phyloP scores from a whole-genome alignment of 192 early-diverging fungal species.

The Backusella tarrabulga region DNA sequence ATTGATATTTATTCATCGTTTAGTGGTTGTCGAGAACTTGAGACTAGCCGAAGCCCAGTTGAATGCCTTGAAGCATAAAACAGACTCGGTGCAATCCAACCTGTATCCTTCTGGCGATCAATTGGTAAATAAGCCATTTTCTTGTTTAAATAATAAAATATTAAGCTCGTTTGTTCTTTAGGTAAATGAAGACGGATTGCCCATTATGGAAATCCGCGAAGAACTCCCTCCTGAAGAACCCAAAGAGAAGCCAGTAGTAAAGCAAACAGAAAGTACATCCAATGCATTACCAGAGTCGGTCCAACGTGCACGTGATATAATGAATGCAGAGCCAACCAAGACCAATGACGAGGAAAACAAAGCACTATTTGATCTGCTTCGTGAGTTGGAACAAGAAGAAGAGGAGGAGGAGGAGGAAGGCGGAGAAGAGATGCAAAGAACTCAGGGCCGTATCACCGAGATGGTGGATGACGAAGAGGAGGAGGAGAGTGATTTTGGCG shows the following conservation, averaged over 20 bases:
- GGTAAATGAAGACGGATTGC: slow-evolving; percentile 77
- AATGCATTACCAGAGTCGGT: not conserved
- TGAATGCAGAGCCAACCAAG: not conserved
- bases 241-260: not conserved
- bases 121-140: not conserved
- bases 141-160: no score
- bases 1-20: not conserved
- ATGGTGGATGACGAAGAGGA: slow-evolving; percentile 38
- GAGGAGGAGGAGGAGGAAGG: slow-evolving; percentile 48
- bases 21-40: slow-evolving; percentile 50
- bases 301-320: slow-evolving; percentile 14
- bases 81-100: not conserved
- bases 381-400: slow-evolving; percentile 69
- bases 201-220: slow-evolving; percentile 76
- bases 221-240: slow-evolving; percentile 25
- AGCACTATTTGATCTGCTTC: slow-evolving; percentile 53
- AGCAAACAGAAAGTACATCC: not conserved
- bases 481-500: slow-evolving; percentile 36
- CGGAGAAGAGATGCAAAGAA: slow-evolving; percentile 36
- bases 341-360: slow-evolving; percentile 58
- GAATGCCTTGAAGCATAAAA: slow-evolving; percentile 36
- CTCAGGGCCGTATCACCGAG: slow-evolving; percentile 22
- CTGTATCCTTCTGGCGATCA: slow-evolving; percentile 17
- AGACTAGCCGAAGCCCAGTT: slow-evolving; percentile 48
- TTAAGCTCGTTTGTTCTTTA: slow-evolving; percentile 6